Conservation (phyloP, 2,329 filamentous ascomycete species). For the Aspergillus puulaauensis region DNA sequence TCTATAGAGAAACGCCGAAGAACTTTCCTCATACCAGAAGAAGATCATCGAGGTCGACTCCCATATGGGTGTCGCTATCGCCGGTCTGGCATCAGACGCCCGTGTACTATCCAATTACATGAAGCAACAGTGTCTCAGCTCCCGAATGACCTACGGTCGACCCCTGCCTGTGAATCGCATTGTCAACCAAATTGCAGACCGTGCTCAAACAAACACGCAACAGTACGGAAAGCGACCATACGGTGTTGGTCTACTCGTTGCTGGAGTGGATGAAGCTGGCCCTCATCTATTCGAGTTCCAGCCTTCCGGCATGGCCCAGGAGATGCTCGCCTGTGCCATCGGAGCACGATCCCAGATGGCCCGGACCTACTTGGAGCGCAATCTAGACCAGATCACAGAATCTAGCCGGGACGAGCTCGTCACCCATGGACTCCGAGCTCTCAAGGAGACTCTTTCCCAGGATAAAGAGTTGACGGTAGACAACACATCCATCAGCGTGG, state of each 20-base stretch:
- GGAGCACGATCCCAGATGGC: constrained; percentile 97
- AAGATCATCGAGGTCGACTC: constrained; percentile 97
- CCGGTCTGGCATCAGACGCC: constrained; percentile 93
- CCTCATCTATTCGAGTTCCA: constrained; percentile 99
- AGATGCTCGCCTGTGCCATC: constrained; percentile 96
- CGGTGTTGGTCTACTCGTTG: constrained; percentile 88
- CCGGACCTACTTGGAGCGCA: constrained; percentile 90
- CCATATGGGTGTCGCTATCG: constrained; percentile 92
- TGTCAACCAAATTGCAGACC: constrained; percentile 88
- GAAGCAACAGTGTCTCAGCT: constrained; percentile 97
- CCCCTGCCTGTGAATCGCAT: constrained; percentile 87
- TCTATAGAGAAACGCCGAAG: constrained; percentile 88
- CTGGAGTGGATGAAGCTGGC: constrained; percentile 88
- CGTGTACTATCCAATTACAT: constrained; percentile 99
- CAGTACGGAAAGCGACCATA: constrained; percentile 96
- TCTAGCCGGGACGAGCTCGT: constrained; percentile 82
- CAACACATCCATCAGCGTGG: constrained; percentile 89
- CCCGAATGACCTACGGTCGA: constrained; percentile 92
- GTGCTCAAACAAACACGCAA: constrained; percentile 97
- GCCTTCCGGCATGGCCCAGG: constrained; percentile 90
- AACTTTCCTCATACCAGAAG: constrained; percentile 99
- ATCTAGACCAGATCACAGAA: constrained; percentile 78
- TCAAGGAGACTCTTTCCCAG: constrained; percentile 95
- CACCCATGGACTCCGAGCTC: constrained; percentile 80
- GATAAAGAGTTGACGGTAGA: constrained; percentile 97